phyloP scores from a whole-genome alignment of 169 alveolate species.

The Amoebophrya sp. region DNA sequence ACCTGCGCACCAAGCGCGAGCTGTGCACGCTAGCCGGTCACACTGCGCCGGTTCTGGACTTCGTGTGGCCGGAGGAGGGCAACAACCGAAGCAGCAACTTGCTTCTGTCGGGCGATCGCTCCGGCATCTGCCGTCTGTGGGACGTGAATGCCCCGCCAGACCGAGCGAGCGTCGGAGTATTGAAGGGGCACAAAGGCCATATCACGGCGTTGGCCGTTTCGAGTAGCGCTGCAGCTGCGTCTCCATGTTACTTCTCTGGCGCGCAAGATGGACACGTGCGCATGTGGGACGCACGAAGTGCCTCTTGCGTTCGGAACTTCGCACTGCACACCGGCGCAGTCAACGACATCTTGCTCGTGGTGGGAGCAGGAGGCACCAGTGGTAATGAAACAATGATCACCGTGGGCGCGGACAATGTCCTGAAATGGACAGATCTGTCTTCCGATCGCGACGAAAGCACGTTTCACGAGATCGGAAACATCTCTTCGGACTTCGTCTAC shows the following conservation, averaged over 20 bases:
- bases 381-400: neutral
- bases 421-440: neutral
- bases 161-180: neutral
- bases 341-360: neutral
- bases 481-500: neutral
- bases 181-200: neutral
- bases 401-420: neutral
- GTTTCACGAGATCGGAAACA: too few relatives aligned
- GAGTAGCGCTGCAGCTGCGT: too few relatives aligned
- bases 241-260: neutral
- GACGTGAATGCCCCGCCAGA: neutral
- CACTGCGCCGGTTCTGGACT: neutral
- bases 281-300: neutral
- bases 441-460: too few relatives aligned
- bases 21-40: neutral
- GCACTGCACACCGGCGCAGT: neutral
- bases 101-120: neutral
- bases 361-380: too few relatives aligned
- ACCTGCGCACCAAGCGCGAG: neutral
- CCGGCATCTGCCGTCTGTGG: neutral
- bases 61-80: neutral
- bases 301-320: neutral
- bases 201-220: neutral
- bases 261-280: constrained; percentile 1
- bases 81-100: too few relatives aligned